Evolutionary conservation across 2,329 filamentous ascomycete species (phyloP), one percentile per base, ranked within the genome.

Genomic region (Penicillium digitatum): DNA sequence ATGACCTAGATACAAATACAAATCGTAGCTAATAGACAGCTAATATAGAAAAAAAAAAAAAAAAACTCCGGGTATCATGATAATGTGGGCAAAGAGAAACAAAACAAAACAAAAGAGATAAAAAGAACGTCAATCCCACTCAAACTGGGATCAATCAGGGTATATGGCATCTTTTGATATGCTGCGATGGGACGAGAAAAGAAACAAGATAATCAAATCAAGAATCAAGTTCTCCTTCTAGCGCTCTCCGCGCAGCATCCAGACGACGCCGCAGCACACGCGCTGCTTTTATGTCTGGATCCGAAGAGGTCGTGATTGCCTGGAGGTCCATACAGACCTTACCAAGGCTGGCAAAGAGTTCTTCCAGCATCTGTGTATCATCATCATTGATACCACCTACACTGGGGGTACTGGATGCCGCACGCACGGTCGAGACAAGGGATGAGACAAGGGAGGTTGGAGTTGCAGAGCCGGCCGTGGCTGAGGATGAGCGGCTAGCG

Each of bases 221-320:
- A 62, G 63, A 59, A 61, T 78, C 79, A 59, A 86, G 81, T 56
- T 85, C 75, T 5, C 89, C 89, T 62, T 93, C 89, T 29, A 95
- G 77, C 3, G 89, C 81, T 49, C 83, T 80, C 56, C 86, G 84
- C 5, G 90, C 91, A 49, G 85, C 83, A 62, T 95, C 89, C 48
- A 96, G 80, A 62, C 88, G 81, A 59, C 87, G 78, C 56, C 90
- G 79, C 71, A 88, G 85, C 56, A 87, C 78, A 52, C 62, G 89
- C 82, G 57, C 82, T 74, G 63, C 79, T 79, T 55, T 81, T 74
- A 60, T 75, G 74, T 60, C 82, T 76, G 48, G 78, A 72, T 72
- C 87, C 78, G 55, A 81, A 77, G 58, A 87, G 63, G 29, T 67
- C 5, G 72, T 74, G 32, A 70, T 73, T 26, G 67, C 65, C 65